Percentiles rank a stretch among this genome's conserved stretches.
phyloP scores from a whole-genome alignment of 345 rosid genomes.

The Rhodomyrtus tomentosa region DNA sequence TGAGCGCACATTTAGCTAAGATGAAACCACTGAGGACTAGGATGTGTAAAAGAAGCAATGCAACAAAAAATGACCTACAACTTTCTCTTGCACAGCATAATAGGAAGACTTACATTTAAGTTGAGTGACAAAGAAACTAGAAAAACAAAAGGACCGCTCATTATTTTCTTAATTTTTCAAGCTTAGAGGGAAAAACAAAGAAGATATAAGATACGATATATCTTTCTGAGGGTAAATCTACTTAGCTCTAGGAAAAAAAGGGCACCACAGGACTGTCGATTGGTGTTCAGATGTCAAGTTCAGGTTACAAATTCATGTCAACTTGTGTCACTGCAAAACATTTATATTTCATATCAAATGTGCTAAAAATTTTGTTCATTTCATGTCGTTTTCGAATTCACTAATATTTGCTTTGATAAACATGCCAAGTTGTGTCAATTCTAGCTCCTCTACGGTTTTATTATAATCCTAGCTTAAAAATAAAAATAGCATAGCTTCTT shows the following conservation, averaged over 20 bases:
- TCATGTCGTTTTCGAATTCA: neutral
- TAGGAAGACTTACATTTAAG: neutral
- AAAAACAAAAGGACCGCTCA: neutral
- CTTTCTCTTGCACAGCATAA: neutral
- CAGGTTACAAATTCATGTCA: neutral
- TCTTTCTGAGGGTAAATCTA: neutral
- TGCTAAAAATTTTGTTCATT: neutral
- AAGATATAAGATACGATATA: neutral
- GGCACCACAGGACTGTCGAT: neutral
- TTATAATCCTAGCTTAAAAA: neutral
- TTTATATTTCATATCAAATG: neutral
- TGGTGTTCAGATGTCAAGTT: neutral
- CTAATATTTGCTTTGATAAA: neutral
- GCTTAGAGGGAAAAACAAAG: neutral
- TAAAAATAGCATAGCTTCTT: constrained; percentile 15
- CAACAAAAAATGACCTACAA: neutral
- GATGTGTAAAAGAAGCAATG: neutral
- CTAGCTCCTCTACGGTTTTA: neutral
- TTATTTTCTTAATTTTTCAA: neutral
- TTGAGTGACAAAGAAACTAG: neutral
- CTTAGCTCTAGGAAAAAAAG: neutral
- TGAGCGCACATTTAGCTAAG: neutral
- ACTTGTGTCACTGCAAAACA: neutral
- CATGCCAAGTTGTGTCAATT: neutral
- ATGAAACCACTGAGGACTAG: neutral